Conservation (phyloP, 768 basidiomycete species). For the Mycena vulgaris region DNA sequence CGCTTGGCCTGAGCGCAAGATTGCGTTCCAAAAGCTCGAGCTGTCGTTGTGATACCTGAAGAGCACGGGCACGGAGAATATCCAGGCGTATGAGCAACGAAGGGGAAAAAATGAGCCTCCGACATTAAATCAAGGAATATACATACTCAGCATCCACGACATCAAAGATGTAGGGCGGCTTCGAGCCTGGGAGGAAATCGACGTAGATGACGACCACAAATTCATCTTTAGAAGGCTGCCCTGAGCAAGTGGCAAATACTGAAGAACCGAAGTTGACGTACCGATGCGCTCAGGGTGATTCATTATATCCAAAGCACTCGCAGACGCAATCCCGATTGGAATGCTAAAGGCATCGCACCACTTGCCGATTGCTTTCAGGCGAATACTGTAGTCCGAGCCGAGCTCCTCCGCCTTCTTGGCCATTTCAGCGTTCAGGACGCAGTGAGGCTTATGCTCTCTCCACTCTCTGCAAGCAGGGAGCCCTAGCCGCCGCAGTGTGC, state of each 20-base stretch:
- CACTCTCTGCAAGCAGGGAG: too few species aligned
- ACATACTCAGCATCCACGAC: conserved; percentile 15
- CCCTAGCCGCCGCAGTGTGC: too few species aligned
- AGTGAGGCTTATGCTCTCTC: conserved; percentile 31
- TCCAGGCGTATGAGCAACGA: too few species aligned
- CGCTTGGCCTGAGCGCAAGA: conserved; percentile 12
- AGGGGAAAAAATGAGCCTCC: too few species aligned
- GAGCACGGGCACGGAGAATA: background rate
- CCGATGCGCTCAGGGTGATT: conserved; percentile 3
- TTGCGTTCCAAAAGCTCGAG: conserved; percentile 11
- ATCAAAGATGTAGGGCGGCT: conserved; percentile 12
- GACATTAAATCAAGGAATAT: too few species aligned
- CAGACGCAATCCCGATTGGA: background rate
- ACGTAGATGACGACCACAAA: conserved; percentile 24
- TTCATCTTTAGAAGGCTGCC: background rate
- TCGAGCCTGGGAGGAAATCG: conserved; percentile 12
- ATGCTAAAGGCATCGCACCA: conserved; percentile 23
- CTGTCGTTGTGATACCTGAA: background rate
- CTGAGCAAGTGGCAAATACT: too few species aligned
- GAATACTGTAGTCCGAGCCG: conserved; percentile 12
- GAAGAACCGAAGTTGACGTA: background rate
- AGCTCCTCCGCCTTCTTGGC: conserved; percentile 1
- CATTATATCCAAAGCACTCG: conserved; percentile 18
- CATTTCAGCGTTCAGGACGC: conserved; percentile 1
- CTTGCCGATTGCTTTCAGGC: conserved; percentile 16